phyloP scores from a whole-genome alignment of 2,329 filamentous ascomycete species.

The Monilinia aucupariae region DNA sequence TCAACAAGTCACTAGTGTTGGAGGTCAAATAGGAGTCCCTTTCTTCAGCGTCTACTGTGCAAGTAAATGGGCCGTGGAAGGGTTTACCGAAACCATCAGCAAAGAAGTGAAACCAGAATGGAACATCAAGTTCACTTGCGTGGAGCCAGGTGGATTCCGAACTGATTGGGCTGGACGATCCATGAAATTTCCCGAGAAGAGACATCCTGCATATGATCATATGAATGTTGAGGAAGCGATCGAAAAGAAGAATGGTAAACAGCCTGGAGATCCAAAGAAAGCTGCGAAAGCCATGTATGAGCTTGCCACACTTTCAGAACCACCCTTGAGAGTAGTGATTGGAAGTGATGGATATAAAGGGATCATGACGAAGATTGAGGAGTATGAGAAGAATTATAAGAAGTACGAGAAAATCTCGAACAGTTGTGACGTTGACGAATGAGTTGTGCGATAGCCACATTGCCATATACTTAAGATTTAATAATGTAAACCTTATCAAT shows the following conservation, averaged over 20 bases:
- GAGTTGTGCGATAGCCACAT: not conserved
- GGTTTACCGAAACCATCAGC: constrained; percentile 37
- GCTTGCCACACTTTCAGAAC: constrained; percentile 46
- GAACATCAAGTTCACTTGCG: constrained; percentile 39
- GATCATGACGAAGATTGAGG: constrained; percentile 47
- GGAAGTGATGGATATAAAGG: constrained; percentile 48
- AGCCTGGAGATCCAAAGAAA: constrained; percentile 42
- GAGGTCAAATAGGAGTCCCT: constrained; percentile 36
- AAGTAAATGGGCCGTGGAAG: constrained; percentile 41
- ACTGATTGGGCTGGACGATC: constrained; percentile 39
- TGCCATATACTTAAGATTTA: not conserved
- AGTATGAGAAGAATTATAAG: constrained; percentile 40
- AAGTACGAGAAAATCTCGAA: constrained; percentile 30
- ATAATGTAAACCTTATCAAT: not conserved
- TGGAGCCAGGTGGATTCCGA: constrained; percentile 40
- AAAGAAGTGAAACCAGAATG: constrained; percentile 38
- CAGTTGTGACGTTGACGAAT: constrained; percentile 25
- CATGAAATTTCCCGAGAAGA: constrained; percentile 40
- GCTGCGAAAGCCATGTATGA: constrained; percentile 49
- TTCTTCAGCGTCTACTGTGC: constrained; percentile 38
- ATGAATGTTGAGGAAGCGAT: constrained; percentile 39
- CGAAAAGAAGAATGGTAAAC: constrained; percentile 33
- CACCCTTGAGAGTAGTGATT: constrained; percentile 47
- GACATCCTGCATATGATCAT: constrained; percentile 43
- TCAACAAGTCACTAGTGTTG: constrained; percentile 40